These are phyloP conservation scores for Prunus fruticosa DNA, from an alignment of 306 rosid species.

Conservation along the genomic window DNA sequence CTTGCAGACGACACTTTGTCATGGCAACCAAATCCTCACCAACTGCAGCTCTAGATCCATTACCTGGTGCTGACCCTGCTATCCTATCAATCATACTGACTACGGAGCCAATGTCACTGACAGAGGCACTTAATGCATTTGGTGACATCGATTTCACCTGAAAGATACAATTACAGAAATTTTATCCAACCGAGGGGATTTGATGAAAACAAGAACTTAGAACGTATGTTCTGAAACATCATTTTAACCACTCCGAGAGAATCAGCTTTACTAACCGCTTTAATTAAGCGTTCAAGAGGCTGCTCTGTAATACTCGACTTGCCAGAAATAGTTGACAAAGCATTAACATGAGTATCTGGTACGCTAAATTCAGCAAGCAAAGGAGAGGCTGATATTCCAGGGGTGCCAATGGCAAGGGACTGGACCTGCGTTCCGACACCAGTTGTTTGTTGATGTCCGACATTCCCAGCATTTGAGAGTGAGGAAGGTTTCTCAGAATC, in stretches of 20 bases:
- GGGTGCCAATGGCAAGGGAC: constrained; percentile 95
- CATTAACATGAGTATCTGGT: constrained; percentile 55
- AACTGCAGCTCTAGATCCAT: constrained; percentile 95
- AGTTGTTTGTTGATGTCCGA: constrained; percentile 64
- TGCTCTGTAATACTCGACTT: constrained; percentile 68
- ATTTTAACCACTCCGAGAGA: constrained; percentile 8
- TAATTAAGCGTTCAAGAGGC: constrained; percentile 81
- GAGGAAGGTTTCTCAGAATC: constrained; percentile 82
- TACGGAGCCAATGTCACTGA: constrained; percentile 75
- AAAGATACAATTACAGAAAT: constrained; percentile 8
- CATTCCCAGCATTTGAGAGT: constrained; percentile 60
- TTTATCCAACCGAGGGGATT: neutral
- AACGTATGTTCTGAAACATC: neutral
- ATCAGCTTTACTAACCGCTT: constrained; percentile 55
- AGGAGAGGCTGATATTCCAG: constrained; percentile 98
- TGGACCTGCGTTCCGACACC: constrained; percentile 53
- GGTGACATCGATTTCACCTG: constrained; percentile 86
- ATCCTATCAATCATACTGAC: constrained; percentile 89
- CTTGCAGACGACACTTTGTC: constrained; percentile 85
- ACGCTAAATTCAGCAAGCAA: constrained; percentile 82
- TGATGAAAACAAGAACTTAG: neutral
- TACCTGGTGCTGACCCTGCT: constrained; percentile 93
- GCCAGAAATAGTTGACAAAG: constrained; percentile 52
- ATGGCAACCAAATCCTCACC: constrained; percentile 95
- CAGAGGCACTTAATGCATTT: constrained; percentile 68